Percentiles rank a stretch among this genome's conserved stretches.
phyloP scores from a whole-genome alignment of 768 basidiomycete genomes.

The Phaeotremella fagi region DNA sequence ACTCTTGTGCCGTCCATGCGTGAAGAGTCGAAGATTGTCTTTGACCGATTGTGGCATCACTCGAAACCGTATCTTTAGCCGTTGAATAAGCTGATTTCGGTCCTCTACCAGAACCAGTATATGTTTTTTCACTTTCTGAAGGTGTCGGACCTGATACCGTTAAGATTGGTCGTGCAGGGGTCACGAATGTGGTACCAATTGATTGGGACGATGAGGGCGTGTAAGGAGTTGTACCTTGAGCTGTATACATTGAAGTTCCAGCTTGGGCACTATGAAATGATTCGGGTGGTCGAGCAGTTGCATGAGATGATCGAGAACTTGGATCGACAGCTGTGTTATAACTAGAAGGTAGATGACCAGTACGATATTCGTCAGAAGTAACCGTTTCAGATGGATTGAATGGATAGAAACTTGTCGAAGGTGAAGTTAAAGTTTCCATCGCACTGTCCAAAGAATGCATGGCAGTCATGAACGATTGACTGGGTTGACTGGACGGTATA shows the following conservation, averaged over 20 bases:
- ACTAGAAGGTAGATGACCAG: not conserved
- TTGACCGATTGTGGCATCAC: not conserved
- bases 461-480: not conserved
- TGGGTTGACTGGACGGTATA: too few species aligned
- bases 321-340: not conserved
- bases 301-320: not conserved
- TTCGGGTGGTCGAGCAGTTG: not conserved
- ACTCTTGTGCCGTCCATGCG: not conserved
- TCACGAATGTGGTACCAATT: too few species aligned
- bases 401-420: not conserved
- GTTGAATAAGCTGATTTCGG: conserved; percentile 23
- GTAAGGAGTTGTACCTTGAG: too few species aligned
- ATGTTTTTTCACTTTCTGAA: not conserved
- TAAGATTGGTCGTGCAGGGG: too few species aligned
- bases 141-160: not conserved
- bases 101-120: not conserved
- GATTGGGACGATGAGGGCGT: too few species aligned
- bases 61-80: conserved; percentile 6
- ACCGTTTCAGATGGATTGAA: not conserved
- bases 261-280: too few species aligned
- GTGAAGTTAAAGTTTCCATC: not conserved
- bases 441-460: not conserved
- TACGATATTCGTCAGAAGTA: not conserved
- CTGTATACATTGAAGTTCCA: not conserved
- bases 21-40: not conserved